phyloP scores from a whole-genome alignment of 2,329 filamentous ascomycete species.

The Xylaria sp. region DNA sequence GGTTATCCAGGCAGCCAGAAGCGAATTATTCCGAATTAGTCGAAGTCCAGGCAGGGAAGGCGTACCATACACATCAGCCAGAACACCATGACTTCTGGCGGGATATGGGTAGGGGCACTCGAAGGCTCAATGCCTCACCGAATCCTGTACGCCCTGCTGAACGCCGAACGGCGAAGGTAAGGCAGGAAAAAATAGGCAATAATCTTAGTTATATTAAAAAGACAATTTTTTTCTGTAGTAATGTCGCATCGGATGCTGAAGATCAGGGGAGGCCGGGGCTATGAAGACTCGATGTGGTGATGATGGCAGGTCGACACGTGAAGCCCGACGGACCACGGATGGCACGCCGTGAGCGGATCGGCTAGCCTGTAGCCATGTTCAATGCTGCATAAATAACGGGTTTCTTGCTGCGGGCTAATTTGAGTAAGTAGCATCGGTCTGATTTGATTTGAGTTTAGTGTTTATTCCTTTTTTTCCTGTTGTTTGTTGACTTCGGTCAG shows the following conservation, averaged over 20 bases:
- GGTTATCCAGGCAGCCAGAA: conserved; percentile 10
- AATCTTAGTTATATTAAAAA: conserved; percentile 15
- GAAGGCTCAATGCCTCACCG: conserved; percentile 20
- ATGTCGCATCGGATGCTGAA: conserved; percentile 25
- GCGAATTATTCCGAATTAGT: background rate
- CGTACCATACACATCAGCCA: conserved; percentile 4
- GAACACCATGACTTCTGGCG: conserved; percentile 1
- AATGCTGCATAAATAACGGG: conserved; percentile 19
- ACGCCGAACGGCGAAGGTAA: background rate
- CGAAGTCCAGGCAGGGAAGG: conserved; percentile 4
- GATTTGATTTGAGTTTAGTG: conserved; percentile 8
- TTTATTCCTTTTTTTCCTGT: background rate
- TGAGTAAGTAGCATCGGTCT: conserved; percentile 7
- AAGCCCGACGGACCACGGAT: conserved; percentile 9
- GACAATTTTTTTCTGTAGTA: background rate
- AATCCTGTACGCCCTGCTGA: conserved; percentile 20
- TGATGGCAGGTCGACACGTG: conserved; percentile 27
- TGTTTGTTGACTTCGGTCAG: background rate
- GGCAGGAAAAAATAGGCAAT: conserved; percentile 19
- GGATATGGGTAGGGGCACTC: conserved; percentile 19
- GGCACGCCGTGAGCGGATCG: background rate
- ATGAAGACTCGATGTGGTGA: conserved; percentile 6
- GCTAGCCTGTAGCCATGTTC: conserved; percentile 29
- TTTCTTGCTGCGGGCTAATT: conserved; percentile 8
- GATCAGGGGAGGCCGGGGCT: conserved; percentile 20